Base-by-base conservation (phyloP, 257 asterid species). In the Paulownia fortunei region DNA sequence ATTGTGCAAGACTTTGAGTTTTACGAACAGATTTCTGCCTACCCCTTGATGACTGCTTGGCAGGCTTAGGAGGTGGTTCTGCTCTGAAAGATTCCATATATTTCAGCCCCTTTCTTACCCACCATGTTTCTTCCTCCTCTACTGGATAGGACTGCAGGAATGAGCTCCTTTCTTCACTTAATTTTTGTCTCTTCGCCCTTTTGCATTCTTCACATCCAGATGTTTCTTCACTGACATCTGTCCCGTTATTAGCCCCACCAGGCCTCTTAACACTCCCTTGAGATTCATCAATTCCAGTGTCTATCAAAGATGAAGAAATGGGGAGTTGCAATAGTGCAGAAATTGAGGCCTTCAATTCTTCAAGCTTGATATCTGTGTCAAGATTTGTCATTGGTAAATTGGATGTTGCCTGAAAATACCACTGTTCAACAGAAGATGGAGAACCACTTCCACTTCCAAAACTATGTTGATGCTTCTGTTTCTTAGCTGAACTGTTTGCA, bases 131-230 rank as follows among this genome's bases (percentile, higher is more conserved):
- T 60, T 89, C 97, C 70, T 85, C 94, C 49, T 89, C 96, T 64
- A 77, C 80, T 66, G 80, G 73, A 86, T 51, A 77, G 24, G 85
- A 76, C 79, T 82, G 89, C 26, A 66, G 63, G 65, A 79, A 77
- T 15, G 83, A 81, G 81, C 85, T 81, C 77, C 84, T 79, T 44
- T 87, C 96, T 63, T 87, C 96, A 58, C 87, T 83, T 72, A 85
- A 27, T 87, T 87, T 92, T 79, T 86, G 96, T 66, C 91, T 87
- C 85, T 92, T 92, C 47, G 58, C 83, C 80, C 88, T 87, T 81
- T 87, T 89, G 84, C 97, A 92, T 80, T 92, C 97, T 84, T 92
- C 93, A 86, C 96, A 92, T 74, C 86, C 96, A 16, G 91, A 84
- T 56, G 88, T 82, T 81, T 89, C 97, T 81, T 88, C 97, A 74